phyloP scores from a whole-genome alignment of 2,329 filamentous ascomycete genomes.

The Metarhizium guizhouense region DNA sequence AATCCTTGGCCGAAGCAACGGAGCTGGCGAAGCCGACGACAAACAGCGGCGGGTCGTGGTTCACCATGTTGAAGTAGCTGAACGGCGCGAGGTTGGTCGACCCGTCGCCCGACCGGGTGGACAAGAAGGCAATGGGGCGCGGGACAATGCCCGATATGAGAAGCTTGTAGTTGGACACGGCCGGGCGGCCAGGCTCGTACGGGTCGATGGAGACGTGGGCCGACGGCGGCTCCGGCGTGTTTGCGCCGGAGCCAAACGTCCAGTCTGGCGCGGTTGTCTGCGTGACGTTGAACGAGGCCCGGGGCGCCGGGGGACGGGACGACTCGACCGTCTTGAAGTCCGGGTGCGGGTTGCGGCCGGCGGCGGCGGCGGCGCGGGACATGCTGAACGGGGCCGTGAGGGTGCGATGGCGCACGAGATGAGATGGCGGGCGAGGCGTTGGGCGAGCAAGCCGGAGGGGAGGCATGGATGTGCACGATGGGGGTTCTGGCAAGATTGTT shows the following conservation, averaged over 20 bases:
- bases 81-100: conserved; percentile 74
- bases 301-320: conserved; percentile 34
- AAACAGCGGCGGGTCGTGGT: conserved; percentile 82
- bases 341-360: too few species aligned
- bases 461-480: too few species aligned
- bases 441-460: too few species aligned
- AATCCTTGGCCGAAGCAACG: conserved; percentile 58
- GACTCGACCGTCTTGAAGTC: too few species aligned
- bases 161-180: conserved; percentile 79
- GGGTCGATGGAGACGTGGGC: conserved; percentile 73
- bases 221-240: conserved; percentile 25
- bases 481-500: too few species aligned
- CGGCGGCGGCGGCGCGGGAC: too few species aligned
- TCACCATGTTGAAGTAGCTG: conserved; percentile 75
- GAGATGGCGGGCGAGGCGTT: too few species aligned
- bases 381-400: too few species aligned
- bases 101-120: conserved; percentile 41
- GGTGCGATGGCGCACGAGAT: too few species aligned
- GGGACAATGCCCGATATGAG: conserved; percentile 78
- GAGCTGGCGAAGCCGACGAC: conserved; percentile 43
- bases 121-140: conserved; percentile 64
- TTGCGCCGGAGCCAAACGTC: conserved; percentile 57
- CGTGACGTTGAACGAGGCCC: conserved; percentile 42
- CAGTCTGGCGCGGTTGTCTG: conserved; percentile 58
- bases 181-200: conserved; percentile 57